phyloP scores from a whole-genome alignment of 257 asterid genomes.

The Fraxinus excelsior region DNA sequence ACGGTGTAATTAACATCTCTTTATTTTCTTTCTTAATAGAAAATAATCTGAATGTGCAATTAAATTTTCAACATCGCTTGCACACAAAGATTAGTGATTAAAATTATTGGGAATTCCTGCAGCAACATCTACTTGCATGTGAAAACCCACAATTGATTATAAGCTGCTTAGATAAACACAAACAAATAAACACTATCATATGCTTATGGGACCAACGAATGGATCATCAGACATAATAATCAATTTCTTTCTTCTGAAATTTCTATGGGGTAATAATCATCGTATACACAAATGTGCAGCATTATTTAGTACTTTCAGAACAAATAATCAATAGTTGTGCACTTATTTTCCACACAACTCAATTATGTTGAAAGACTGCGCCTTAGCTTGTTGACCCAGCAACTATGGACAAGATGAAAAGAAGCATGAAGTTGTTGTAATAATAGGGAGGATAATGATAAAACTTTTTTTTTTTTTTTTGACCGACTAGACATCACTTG shows the following conservation, averaged over 20 bases:
- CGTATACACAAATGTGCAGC: conserved; percentile 16
- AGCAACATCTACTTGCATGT: conserved; percentile 30
- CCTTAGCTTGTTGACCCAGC: conserved; percentile 64
- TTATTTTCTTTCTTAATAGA: conserved; percentile 20
- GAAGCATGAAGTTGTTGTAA: conserved; percentile 11
- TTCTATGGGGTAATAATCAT: not conserved
- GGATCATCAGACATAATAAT: conserved; percentile 17
- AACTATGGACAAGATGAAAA: conserved; percentile 33
- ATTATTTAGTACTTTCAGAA: conserved; percentile 44
- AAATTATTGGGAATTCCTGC: conserved; percentile 9
- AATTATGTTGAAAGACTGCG: conserved; percentile 39
- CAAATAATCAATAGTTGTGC: conserved; percentile 20
- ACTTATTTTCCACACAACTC: conserved; percentile 32
- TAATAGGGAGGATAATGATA: conserved; percentile 21
- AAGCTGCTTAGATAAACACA: conserved; percentile 34
- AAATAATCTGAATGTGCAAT: conserved; percentile 1
- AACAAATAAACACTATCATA: conserved; percentile 38
- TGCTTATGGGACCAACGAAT: conserved; percentile 28
- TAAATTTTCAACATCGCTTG: conserved; percentile 36
- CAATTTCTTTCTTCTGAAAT: not conserved
- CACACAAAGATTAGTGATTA: conserved; percentile 25
- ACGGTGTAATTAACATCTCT: not conserved
- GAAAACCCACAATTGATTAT: conserved; percentile 28
- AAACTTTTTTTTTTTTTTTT: not conserved
- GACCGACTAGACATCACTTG: not conserved